These are phyloP conservation scores for Mediolabrus comicus DNA, from an alignment of 108 stramenopile species.

Conservation along the genomic window DNA sequence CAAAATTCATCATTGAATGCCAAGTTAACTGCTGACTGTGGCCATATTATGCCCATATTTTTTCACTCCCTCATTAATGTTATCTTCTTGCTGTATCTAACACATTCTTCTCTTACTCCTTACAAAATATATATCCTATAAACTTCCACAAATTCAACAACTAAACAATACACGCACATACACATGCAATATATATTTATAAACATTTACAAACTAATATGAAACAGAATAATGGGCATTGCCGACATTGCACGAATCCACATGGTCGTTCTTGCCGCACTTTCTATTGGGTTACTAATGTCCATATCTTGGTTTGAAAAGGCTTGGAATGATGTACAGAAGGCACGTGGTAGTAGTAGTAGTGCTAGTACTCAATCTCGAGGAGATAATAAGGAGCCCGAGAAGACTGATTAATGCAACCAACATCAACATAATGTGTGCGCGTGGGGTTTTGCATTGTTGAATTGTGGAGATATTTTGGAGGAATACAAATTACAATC, in stretches of 20 bases:
- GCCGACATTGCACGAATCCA: conserved; percentile 80
- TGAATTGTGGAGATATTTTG: no score
- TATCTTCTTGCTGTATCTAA: no score
- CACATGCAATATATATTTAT: neutral
- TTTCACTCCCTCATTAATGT: no score
- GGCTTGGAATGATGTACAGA: conserved; percentile 75
- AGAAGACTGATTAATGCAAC: conserved; percentile 64
- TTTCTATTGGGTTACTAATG: conserved; percentile 68
- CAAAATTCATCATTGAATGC: no score
- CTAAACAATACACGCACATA: neutral
- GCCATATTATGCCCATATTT: no score
- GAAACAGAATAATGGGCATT: conserved; percentile 29
- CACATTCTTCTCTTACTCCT: no score
- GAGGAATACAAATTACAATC: no score
- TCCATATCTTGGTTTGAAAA: conserved; percentile 77
- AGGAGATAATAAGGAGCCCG: neutral
- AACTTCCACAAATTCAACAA: no score
- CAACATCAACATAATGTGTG: no score
- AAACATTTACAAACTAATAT: neutral
- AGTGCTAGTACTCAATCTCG: neutral
- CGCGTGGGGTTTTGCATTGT: no score
- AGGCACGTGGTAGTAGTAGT: conserved; percentile 10
- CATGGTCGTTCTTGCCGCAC: conserved; percentile 78
- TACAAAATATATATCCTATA: no score
- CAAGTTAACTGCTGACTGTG: no score